phyloP scores from a whole-genome alignment of 495 filamentous ascomycete genomes.

The Lasiosphaeria hispida region DNA sequence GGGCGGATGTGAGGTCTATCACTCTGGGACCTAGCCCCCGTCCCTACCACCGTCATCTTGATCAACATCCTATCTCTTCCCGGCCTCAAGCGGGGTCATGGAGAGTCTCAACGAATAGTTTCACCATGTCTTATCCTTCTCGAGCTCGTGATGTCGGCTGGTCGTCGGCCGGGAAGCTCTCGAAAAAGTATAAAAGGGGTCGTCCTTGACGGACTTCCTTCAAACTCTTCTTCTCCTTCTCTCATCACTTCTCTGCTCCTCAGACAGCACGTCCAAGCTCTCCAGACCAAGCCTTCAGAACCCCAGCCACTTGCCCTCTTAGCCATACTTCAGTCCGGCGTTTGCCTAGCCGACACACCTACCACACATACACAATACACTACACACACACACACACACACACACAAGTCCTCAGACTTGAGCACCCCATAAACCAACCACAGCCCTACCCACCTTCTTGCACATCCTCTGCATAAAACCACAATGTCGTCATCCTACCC shows the following conservation, averaged over 20 bases:
- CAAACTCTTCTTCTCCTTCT: conserved; percentile 55
- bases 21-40: conserved; percentile 22
- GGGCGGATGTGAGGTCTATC: conserved; percentile 40
- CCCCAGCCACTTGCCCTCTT: conserved; percentile 15
- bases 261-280: conserved; percentile 18
- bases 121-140: conserved; percentile 49
- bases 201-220: conserved; percentile 38
- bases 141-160: conserved; percentile 37
- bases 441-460: conserved; percentile 17
- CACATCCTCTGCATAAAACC: conserved; percentile 17
- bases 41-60: conserved; percentile 37
- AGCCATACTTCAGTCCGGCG: conserved; percentile 13
- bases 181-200: conserved; percentile 64
- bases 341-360: conserved; percentile 9
- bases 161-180: conserved; percentile 18
- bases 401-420: conserved; percentile 9
- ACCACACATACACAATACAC: background rate
- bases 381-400: conserved; percentile 13
- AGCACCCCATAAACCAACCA: conserved; percentile 12
- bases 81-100: conserved; percentile 44
- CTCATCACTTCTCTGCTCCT: conserved; percentile 40
- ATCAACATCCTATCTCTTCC: conserved; percentile 32
- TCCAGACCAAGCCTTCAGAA: conserved; percentile 19
- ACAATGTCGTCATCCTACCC: conserved; percentile 53
- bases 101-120: conserved; percentile 46